Evolutionary conservation across 1,284 basidiomycete species (phyloP).

Genomic region (Macrocystidia cucumis): DNA sequence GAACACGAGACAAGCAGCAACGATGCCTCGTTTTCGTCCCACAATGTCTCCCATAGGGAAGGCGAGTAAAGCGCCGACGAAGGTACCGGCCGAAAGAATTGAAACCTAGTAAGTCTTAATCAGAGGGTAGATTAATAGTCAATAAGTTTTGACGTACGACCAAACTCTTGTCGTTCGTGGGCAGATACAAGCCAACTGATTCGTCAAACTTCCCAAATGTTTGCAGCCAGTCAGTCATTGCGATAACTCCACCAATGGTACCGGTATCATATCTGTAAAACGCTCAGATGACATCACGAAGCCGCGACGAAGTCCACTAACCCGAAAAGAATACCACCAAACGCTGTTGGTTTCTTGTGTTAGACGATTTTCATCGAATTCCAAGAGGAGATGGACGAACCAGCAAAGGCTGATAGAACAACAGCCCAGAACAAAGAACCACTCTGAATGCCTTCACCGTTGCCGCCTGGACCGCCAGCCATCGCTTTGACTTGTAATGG

Average conservation of each 20-base stretch:
- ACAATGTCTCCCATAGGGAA: slow-evolving; percentile 21
- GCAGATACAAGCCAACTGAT: slow-evolving; percentile 13
- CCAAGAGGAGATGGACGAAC: too few relatives aligned
- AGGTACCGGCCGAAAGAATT: slow-evolving; percentile 52
- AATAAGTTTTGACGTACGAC: slow-evolving; percentile 17
- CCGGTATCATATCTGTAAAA: slow-evolving; percentile 22
- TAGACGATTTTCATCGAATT: not conserved
- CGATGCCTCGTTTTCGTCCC: slow-evolving; percentile 18
- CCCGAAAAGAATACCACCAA: slow-evolving; percentile 71
- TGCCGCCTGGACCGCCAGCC: slow-evolving; percentile 23
- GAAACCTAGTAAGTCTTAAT: slow-evolving; percentile 25
- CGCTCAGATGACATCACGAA: too few relatives aligned
- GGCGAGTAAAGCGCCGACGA: slow-evolving; percentile 36
- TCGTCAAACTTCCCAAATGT: slow-evolving; percentile 17
- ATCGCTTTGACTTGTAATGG: slow-evolving; percentile 11
- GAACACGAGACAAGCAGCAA: slow-evolving; percentile 19
- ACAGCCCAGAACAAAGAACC: slow-evolving; percentile 21
- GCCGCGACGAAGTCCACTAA: slow-evolving; percentile 9
- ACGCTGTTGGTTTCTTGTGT: too few relatives aligned
- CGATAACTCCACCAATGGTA: slow-evolving; percentile 23
- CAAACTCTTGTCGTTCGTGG: slow-evolving; percentile 19
- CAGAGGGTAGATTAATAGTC: slow-evolving; percentile 20
- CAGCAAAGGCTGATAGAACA: slow-evolving; percentile 24
- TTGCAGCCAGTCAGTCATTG: slow-evolving; percentile 20
- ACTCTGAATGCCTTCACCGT: slow-evolving; percentile 17